Evolutionary conservation across 768 basidiomycete genomes (phyloP), one percentile per base, ranked within the genome.

Genomic region (Mycena vulgaris): DNA sequence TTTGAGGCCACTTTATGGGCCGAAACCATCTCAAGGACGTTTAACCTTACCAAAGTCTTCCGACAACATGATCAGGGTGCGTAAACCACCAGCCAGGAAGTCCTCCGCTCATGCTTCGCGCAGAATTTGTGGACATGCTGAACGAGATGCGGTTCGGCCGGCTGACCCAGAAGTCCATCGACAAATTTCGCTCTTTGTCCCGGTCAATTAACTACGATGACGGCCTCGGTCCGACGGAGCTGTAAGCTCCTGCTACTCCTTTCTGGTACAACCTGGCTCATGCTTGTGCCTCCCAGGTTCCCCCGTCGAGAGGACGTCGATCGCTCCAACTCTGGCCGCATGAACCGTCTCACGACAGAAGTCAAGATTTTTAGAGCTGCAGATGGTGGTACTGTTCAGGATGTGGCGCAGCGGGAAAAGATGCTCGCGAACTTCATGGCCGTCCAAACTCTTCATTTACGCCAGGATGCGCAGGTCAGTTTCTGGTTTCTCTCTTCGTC

Each of bases 61-160:
- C 51, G 51, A 21, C 51, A 52, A 21, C 16, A 19, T 10, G 51
- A 52, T 21, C 51, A 52, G 13, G 51, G 51, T 52, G 31, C 47
- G 25, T 48, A 45, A 7, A 45, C n/a, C 21, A 45, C 5, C 5
- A 19, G 14, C 5, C 40, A 19, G 5, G 40, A 19, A 11, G 11
- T 17, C 40, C 14, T 17, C 40, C 4, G 40, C 40, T 40, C 5
- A 47, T 48, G 23, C 96, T 99, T 35, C 99, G 98, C 86, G 85
- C 78, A 96, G 96, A 90, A 60, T 98, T 99, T 77, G 89, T 99
- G 58, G 87, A 95, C 79, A 99, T 99, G 96, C 85, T 99, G 58
- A 99, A 98, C 78, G 96, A 99, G 79, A 99, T 99, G 98, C 90
- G 98, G 19, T 97, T 95, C 74, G 98, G 98, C 4, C 82, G 74